Evolutionary conservation across 73 alveolate species (phyloP).

Genomic region (Blepharisma stoltei): DNA sequence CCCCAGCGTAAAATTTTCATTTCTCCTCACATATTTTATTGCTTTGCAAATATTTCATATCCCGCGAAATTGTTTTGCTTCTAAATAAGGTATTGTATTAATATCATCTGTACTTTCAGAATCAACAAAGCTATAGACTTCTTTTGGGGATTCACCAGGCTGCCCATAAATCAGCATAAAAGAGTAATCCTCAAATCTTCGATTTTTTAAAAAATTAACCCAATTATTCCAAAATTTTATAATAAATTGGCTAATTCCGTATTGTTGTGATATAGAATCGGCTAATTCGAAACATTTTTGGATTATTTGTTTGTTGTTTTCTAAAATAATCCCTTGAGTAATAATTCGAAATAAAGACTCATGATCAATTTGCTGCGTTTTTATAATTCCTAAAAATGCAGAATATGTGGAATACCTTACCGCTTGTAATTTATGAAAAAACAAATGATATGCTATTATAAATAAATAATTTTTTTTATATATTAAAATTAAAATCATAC

Average conservation of each 20-base stretch:
- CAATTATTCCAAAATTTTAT: not conserved
- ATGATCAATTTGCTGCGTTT: not conserved
- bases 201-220: not conserved
- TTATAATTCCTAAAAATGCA: not conserved
- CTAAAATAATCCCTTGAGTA: not conserved
- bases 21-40: not conserved
- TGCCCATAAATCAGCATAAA: not conserved
- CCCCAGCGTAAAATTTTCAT: not conserved
- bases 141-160: not conserved
- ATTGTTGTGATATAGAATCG: not conserved
- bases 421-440: not conserved
- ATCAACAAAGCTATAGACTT: constrained; percentile 1
- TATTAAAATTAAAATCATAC: too few species aligned
- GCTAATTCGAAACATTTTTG: not conserved
- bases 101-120: not conserved
- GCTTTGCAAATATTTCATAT: constrained; percentile 5
- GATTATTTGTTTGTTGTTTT: not conserved
- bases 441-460: too few species aligned
- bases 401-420: constrained; percentile 12
- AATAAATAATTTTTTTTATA: too few species aligned
- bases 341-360: not conserved
- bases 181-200: too few species aligned
- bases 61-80: not conserved
- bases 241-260: not conserved
- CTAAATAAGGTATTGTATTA: not conserved